Conservation (phyloP, 805 yeast species). For the Barnettozyma salicaria region DNA sequence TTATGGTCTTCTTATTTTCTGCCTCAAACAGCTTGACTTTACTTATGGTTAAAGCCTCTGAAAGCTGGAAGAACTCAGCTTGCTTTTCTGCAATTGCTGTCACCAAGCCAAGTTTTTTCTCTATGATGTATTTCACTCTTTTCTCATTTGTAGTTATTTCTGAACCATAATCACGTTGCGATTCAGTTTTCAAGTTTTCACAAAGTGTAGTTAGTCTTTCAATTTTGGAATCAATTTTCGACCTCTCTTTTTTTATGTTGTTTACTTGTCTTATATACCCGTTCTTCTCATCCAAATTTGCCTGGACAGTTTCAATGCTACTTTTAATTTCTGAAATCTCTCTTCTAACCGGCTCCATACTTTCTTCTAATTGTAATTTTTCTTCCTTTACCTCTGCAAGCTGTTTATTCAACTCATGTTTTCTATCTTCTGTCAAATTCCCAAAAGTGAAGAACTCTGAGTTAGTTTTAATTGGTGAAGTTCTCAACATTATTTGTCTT, state of each 20-base stretch:
- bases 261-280: conserved; percentile 10
- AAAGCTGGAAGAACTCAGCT: conserved; percentile 22
- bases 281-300: neutral
- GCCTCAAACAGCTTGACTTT: conserved; percentile 33
- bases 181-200: conserved; percentile 31
- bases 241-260: conserved; percentile 15
- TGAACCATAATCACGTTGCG: conserved; percentile 35
- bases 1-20: conserved; percentile 31
- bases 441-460: conserved; percentile 15
- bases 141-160: conserved; percentile 3
- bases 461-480: conserved; percentile 11
- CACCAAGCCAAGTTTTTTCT: conserved; percentile 23
- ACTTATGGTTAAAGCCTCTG: conserved; percentile 24
- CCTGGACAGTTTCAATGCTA: conserved; percentile 1
- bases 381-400: conserved; percentile 15
- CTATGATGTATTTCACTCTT: conserved; percentile 21
- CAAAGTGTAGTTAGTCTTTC: conserved; percentile 28
- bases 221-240: conserved; percentile 25
- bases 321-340: conserved; percentile 1
- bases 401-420: conserved; percentile 6
- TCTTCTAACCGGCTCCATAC: conserved; percentile 5
- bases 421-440: conserved; percentile 21
- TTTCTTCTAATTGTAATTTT: conserved; percentile 11
- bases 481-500: conserved; percentile 34
- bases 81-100: conserved; percentile 20